Evolutionary conservation across 192 early-diverging fungal genomes (phyloP).

Genomic region (Diversispora eburnea): DNA sequence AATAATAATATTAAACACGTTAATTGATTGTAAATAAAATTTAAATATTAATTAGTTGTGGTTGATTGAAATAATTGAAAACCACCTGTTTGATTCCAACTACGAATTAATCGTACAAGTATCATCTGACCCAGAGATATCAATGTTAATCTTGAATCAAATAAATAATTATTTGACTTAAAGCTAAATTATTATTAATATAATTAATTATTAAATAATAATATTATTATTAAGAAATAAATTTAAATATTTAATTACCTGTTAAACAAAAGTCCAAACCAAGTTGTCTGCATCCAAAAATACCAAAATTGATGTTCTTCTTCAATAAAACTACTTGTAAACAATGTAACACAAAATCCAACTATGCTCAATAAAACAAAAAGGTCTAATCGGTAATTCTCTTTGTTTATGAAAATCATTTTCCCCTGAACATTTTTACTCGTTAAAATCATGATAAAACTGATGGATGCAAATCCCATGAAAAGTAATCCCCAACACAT

Average conservation of each 20-base stretch:
- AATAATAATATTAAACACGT: neutral
- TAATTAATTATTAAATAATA: conserved; percentile 19
- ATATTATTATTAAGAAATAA: no score
- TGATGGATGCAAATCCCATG: conserved; percentile 34
- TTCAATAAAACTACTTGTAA: conserved; percentile 70
- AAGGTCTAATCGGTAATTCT: conserved; percentile 25
- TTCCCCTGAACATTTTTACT: neutral
- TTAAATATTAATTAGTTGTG: neutral
- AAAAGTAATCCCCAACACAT: conserved; percentile 37
- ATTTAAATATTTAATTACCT: no score
- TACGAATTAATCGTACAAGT: conserved; percentile 38
- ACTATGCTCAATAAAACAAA: conserved; percentile 33
- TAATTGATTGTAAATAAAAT: neutral
- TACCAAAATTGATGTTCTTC: conserved; percentile 77
- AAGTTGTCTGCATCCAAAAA: conserved; percentile 64
- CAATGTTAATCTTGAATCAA: neutral
- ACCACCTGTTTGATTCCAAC: conserved; percentile 48
- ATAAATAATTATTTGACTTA: neutral
- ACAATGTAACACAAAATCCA: conserved; percentile 53
- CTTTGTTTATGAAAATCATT: conserved; percentile 19
- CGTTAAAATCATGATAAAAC: conserved; percentile 6
- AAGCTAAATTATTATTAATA: neutral
- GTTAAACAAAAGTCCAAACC: conserved; percentile 39
- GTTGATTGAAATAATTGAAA: neutral
- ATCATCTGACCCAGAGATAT: conserved; percentile 34